Evolutionary conservation across 495 filamentous ascomycete genomes (phyloP).

Genomic region (Chaetomium tenue): DNA sequence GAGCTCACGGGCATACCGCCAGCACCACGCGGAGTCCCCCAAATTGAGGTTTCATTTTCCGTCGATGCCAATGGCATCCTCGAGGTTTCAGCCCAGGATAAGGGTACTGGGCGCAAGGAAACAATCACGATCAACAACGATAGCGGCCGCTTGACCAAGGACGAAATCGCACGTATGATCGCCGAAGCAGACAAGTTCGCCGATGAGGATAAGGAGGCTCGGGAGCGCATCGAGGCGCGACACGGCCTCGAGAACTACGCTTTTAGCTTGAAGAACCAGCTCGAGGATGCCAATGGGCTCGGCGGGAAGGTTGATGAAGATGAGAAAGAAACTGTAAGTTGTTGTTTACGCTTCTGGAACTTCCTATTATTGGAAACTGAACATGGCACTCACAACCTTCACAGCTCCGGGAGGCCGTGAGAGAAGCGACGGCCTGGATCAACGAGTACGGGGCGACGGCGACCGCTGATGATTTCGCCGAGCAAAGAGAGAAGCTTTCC

Average conservation of each 20-base stretch:
- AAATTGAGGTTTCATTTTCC: conserved; percentile 92
- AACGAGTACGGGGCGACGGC: conserved; percentile 83
- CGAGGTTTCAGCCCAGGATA: conserved; percentile 84
- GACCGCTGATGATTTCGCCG: conserved; percentile 84
- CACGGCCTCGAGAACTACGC: conserved; percentile 97
- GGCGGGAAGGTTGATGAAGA: conserved; percentile 92
- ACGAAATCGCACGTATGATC: conserved; percentile 94
- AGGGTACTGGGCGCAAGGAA: conserved; percentile 88
- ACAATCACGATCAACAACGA: conserved; percentile 91
- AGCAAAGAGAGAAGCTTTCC: conserved; percentile 93
- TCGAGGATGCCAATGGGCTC: conserved; percentile 84
- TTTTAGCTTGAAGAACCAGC: conserved; percentile 94
- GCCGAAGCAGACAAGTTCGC: conserved; percentile 90
- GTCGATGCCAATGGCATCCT: conserved; percentile 95
- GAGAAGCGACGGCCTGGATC: conserved; percentile 88
- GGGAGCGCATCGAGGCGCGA: conserved; percentile 85
- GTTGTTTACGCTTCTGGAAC: no score
- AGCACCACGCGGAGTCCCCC: conserved; percentile 85
- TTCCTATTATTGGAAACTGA: background rate
- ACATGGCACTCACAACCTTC: conserved; percentile 24
- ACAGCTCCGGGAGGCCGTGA: conserved; percentile 81
- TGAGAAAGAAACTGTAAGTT: conserved; percentile 80
- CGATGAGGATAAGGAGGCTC: conserved; percentile 89
- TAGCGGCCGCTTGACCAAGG: conserved; percentile 80
- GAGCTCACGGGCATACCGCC: conserved; percentile 89